Percentiles rank a stretch among this genome's conserved stretches.
Evolutionary conservation across 2,329 filamentous ascomycete genomes (phyloP).

Genomic region (Corynespora cassiicola): DNA sequence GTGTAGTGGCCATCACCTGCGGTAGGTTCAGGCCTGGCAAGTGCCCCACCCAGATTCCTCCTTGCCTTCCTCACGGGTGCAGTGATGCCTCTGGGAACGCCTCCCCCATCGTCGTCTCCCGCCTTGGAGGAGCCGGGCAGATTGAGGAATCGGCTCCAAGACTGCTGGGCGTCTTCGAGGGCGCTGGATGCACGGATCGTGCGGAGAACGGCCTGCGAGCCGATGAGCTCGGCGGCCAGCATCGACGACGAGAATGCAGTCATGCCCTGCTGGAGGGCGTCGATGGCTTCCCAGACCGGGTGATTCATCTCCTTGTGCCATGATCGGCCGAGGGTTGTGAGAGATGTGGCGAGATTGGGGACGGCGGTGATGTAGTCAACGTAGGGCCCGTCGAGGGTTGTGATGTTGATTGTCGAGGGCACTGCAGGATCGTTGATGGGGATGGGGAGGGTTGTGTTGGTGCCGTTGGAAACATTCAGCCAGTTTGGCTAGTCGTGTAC

Average conservation of each 20-base stretch:
- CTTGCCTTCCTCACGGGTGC: neutral
- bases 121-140: slow-evolving; percentile 25
- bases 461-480: slow-evolving; percentile 3
- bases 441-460: slow-evolving; percentile 7
- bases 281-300: slow-evolving; percentile 40
- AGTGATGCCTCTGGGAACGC: no score
- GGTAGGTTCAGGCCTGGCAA: neutral
- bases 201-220: slow-evolving; percentile 33
- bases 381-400: slow-evolving; percentile 28
- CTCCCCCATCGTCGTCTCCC: slow-evolving; percentile 1
- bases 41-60: neutral
- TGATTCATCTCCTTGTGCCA: slow-evolving; percentile 47
- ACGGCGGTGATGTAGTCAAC: slow-evolving; percentile 37
- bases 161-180: slow-evolving; percentile 37
- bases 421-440: slow-evolving; percentile 22
- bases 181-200: slow-evolving; percentile 42
- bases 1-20: slow-evolving; percentile 23
- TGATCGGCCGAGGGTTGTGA: slow-evolving; percentile 37
- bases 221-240: slow-evolving; percentile 30
- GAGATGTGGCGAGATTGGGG: slow-evolving; percentile 32
- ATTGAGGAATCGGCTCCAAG: slow-evolving; percentile 41
- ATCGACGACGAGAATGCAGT: slow-evolving; percentile 36
- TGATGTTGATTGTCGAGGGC: slow-evolving; percentile 18
- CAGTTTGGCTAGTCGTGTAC: slow-evolving; percentile 1
- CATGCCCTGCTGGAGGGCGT: slow-evolving; percentile 35